These are phyloP conservation scores for Pythium aristosporum DNA, from an alignment of 352 stramenopile genomes.

Conservation along the genomic window DNA sequence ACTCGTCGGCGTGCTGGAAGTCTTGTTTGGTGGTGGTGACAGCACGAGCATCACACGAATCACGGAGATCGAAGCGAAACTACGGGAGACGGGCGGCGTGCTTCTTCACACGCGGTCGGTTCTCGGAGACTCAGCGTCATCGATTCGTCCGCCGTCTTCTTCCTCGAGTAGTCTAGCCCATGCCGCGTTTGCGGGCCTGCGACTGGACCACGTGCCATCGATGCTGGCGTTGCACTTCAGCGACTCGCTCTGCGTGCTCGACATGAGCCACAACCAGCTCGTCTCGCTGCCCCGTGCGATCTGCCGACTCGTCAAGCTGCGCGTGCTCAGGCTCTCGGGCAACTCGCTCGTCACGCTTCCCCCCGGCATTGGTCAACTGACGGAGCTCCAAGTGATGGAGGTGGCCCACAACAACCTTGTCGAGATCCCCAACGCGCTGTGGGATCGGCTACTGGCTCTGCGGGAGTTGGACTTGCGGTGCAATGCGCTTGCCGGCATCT, in stretches of 20 bases:
- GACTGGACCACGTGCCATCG: neutral
- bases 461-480: conserved; percentile 37
- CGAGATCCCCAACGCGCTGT: conserved; percentile 25
- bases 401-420: conserved; percentile 66
- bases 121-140: neutral
- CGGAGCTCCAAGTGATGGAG: conserved; percentile 36
- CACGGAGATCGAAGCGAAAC: conserved; percentile 30
- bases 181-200: neutral
- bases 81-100: conserved; percentile 37
- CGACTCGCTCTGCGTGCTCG: conserved; percentile 25
- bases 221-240: neutral
- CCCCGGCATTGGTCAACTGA: conserved; percentile 27
- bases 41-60: conserved; percentile 10
- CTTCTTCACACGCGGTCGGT: conserved; percentile 9
- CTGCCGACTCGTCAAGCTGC: conserved; percentile 33
- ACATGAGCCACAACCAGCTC: conserved; percentile 54
- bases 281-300: conserved; percentile 43
- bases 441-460: conserved; percentile 33
- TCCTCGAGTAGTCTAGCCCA: neutral
- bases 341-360: conserved; percentile 54
- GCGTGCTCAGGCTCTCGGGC: conserved; percentile 52
- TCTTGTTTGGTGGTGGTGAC: conserved; percentile 52
- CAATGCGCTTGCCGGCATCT: conserved; percentile 20
- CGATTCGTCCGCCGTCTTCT: neutral
- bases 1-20: conserved; percentile 48